Percentiles rank a stretch among this genome's conserved stretches.
Conservation (phyloP, 2,329 filamentous ascomycete genomes). For the Leptographium radiaticola region DNA sequence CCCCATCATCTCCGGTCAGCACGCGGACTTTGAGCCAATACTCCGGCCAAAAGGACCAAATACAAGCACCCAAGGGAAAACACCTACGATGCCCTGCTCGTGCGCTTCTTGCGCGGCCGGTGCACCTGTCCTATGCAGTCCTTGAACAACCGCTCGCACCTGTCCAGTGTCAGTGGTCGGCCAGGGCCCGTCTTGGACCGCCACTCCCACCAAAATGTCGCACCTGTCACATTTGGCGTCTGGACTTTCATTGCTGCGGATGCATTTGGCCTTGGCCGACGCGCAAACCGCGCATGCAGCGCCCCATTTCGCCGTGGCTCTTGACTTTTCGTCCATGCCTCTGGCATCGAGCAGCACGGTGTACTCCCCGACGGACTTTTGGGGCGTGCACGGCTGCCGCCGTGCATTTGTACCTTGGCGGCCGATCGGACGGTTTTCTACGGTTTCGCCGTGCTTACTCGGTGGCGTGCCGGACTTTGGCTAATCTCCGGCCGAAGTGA, state of each 20-base stretch:
- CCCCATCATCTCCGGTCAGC: no score
- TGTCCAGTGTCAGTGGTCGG: conserved; percentile 11
- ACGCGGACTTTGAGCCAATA: neutral
- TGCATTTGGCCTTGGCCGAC: conserved; percentile 36
- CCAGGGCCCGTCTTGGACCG: neutral
- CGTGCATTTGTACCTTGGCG: neutral
- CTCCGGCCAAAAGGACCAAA: neutral
- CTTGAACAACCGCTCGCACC: conserved; percentile 35
- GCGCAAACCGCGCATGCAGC: conserved; percentile 35
- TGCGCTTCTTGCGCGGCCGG: conserved; percentile 37
- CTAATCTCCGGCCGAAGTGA: no score
- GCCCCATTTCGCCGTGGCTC: conserved; percentile 28
- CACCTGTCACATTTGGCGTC: conserved; percentile 31
- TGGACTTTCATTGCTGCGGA: conserved; percentile 24
- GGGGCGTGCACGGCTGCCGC: neutral
- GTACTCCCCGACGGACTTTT: neutral
- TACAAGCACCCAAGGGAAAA: neutral
- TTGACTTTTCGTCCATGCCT: neutral
- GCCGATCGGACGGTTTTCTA: no score
- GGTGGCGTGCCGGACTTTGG: no score
- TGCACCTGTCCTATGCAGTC: conserved; percentile 33
- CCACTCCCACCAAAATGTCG: neutral
- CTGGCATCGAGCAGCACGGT: no score
- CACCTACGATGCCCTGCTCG: conserved; percentile 36
- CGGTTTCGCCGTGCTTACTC: no score